Conservation (phyloP, 179 eudicot genomes). For the Kewa caespitosa region DNA sequence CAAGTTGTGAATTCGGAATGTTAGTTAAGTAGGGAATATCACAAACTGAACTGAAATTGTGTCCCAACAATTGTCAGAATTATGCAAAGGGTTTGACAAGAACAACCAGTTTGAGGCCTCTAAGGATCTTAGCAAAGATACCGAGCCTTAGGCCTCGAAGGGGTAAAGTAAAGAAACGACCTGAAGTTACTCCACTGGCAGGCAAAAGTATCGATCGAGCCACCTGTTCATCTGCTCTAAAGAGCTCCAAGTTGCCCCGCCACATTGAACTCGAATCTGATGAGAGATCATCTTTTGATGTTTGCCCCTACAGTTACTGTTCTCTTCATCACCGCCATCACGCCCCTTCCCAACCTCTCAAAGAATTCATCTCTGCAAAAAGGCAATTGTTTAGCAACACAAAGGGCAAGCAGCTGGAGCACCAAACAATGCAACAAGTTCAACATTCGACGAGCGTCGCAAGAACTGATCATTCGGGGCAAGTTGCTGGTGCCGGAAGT, state of each 20-base stretch:
- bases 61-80: slow-evolving; percentile 23
- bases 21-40: background rate
- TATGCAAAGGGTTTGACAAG: slow-evolving; percentile 33
- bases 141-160: slow-evolving; percentile 62
- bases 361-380: slow-evolving; percentile 47
- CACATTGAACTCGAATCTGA: slow-evolving; percentile 44
- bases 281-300: slow-evolving; percentile 40
- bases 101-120: slow-evolving; percentile 48
- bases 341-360: slow-evolving; percentile 43
- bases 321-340: slow-evolving; percentile 62
- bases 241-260: slow-evolving; percentile 52
- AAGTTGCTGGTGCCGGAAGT: slow-evolving; percentile 25
- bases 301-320: slow-evolving; percentile 78
- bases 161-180: slow-evolving; percentile 30
- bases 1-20: slow-evolving; percentile 16
- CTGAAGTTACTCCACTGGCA: slow-evolving; percentile 28
- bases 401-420: slow-evolving; percentile 39
- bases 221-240: slow-evolving; percentile 76
- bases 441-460: slow-evolving; percentile 23
- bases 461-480: slow-evolving; percentile 29
- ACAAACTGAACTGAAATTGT: slow-evolving; percentile 12
- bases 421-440: slow-evolving; percentile 20
- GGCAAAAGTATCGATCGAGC: slow-evolving; percentile 44
- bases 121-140: slow-evolving; percentile 46
- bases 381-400: slow-evolving; percentile 40